Base-by-base conservation (phyloP, 192 early-diverging fungal genomes). In the Rhizophlyctis rosea region DNA sequence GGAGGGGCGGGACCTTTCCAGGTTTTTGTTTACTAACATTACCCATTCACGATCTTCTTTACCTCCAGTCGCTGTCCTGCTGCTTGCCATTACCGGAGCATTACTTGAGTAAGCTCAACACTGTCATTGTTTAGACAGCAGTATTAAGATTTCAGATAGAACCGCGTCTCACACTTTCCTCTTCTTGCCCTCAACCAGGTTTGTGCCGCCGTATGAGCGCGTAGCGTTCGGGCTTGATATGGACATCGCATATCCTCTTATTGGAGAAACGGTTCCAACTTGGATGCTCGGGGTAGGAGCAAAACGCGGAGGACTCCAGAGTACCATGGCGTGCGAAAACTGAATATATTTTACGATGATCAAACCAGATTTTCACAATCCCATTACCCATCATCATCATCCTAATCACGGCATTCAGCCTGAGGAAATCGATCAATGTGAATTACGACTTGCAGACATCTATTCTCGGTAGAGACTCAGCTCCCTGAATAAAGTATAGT, bases 201-300 rank as follows among this genome's bases (percentile, higher is more conserved):
- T 68, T 7, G 59, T 68, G n/a, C 50, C 52, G 54, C 67, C 67
- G 0, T 68, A 47, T 49, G 35, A 68, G 47, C 58, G 67, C 16
- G 59, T 68, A 21, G 67, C 59, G 13, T 68, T 68, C 44, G 67
- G 29, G 3, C 18, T 16, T 34, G 59, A 68, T 23, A 24, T 54
- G 16, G 21, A 33, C 31, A 68, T 68, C 27, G 58, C 67, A 4
- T 68, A 68, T 31, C 67, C 67, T 4, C 59, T 48, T 27, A 47
- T 61, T 27, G 1, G 0, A 14, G 52, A 68, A 33, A 68, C 67
- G 1, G 59, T 68, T 3, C 67, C 67, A 1, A 55, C 23, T 7
- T 68, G 67, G 67, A 16, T 62, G 27, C 59, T 68, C n/a, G n/a
- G n/a, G n/a, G n/a, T 55, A 4, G 23, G n/a, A n/a, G n/a, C n/a